Conservation (phyloP, 345 rosid species). For the Nasturtium officinale region DNA sequence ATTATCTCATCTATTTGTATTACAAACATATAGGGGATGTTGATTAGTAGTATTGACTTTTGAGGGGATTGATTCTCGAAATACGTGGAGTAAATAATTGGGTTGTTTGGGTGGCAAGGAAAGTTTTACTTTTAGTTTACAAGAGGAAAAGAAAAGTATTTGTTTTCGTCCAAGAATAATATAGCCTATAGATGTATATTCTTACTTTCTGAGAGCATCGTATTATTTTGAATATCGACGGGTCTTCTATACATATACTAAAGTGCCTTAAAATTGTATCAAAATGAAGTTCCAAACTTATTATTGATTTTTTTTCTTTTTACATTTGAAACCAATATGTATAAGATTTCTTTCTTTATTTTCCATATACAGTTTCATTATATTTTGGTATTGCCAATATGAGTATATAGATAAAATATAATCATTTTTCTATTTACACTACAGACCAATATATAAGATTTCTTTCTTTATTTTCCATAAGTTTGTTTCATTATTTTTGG, state of each 20-base stretch:
- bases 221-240: background rate
- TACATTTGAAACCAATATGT: background rate
- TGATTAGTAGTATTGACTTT: background rate
- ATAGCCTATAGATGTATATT: background rate
- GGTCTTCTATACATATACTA: background rate
- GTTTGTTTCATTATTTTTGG: background rate
- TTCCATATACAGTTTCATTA: background rate
- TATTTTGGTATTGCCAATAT: background rate
- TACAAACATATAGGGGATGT: background rate
- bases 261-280: background rate
- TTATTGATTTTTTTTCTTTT: background rate
- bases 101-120: conserved; percentile 23
- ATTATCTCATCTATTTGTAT: background rate
- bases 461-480: background rate
- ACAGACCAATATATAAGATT: background rate
- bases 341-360: background rate
- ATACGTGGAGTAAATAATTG: background rate
- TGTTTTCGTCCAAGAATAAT: background rate
- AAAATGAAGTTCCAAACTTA: background rate
- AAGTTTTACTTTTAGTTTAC: background rate
- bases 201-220: background rate
- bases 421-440: no score
- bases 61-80: background rate
- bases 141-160: conserved; percentile 22
- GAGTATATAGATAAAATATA: background rate